Percentiles rank a stretch among this genome's conserved stretches.
Evolutionary conservation across 768 basidiomycete species (phyloP).

Genomic region (Lactarius sp.): DNA sequence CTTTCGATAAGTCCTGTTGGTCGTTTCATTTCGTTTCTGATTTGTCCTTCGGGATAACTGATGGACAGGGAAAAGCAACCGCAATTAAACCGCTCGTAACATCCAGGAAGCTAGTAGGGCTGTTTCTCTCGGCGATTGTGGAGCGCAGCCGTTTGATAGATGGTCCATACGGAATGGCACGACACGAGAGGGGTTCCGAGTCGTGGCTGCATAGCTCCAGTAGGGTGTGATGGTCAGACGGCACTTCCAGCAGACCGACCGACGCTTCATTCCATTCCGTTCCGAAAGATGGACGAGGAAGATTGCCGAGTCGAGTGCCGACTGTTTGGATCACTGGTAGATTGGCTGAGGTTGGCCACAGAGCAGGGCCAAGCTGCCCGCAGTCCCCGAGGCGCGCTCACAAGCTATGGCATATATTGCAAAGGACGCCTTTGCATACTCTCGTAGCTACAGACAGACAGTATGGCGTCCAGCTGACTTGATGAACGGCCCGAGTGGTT

Average conservation of each 20-base stretch:
- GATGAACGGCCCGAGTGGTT: background rate
- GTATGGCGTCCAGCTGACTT: too few species aligned
- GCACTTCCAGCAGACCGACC: background rate
- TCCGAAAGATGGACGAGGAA: background rate
- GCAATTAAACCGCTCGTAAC: background rate
- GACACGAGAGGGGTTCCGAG: background rate
- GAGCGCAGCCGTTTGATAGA: background rate
- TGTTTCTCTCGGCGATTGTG: background rate
- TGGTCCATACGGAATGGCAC: background rate
- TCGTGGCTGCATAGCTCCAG: too few species aligned
- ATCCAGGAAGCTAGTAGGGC: background rate
- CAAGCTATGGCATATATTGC: background rate
- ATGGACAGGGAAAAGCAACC: background rate
- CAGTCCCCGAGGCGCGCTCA: too few species aligned
- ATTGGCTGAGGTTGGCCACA: too few species aligned
- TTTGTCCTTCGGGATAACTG: background rate
- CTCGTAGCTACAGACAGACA: too few species aligned
- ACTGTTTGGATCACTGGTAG: background rate
- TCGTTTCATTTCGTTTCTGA: background rate
- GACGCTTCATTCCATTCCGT: background rate
- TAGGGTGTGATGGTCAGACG: background rate
- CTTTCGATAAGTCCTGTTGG: too few species aligned
- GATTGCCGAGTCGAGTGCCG: background rate
- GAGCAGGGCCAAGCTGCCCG: too few species aligned
- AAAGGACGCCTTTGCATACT: background rate